These are phyloP conservation scores for Colletotrichum caudatum DNA, from an alignment of 2,329 filamentous ascomycete genomes.

Conservation along the genomic window DNA sequence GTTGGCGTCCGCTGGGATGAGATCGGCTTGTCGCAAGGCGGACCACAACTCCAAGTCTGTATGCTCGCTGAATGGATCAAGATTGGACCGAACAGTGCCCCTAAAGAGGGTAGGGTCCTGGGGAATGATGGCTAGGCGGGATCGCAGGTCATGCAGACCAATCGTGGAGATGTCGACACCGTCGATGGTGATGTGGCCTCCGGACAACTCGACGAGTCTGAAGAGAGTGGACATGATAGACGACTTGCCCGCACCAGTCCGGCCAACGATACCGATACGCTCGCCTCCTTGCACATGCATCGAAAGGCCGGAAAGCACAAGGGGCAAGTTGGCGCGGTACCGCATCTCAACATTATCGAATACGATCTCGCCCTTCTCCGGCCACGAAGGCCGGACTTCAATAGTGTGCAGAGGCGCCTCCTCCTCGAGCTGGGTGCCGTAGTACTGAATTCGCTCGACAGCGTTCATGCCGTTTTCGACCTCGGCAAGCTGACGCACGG, in stretches of 20 bases:
- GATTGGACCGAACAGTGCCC: constrained; percentile 82
- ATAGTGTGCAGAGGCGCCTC: constrained; percentile 86
- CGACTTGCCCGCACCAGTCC: constrained; percentile 85
- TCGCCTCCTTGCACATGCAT: constrained; percentile 83
- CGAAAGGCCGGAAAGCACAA: constrained; percentile 77
- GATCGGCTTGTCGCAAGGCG: constrained; percentile 80
- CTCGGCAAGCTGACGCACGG: constrained; percentile 91
- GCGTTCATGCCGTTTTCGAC: constrained; percentile 99
- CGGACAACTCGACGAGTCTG: constrained; percentile 76
- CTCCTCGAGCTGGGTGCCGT: constrained; percentile 86
- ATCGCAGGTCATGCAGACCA: constrained; percentile 80
- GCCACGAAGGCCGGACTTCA: constrained; percentile 82
- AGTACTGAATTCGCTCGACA: constrained; percentile 91
- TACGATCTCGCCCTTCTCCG: constrained; percentile 83
- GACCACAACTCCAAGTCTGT: constrained; percentile 83
- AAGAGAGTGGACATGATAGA: constrained; percentile 88
- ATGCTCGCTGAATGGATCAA: constrained; percentile 85
- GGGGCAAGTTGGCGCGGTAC: constrained; percentile 77
- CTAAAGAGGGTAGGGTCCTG: constrained; percentile 88
- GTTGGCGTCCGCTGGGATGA: constrained; percentile 65
- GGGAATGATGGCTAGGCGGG: constrained; percentile 83
- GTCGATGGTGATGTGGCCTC: constrained; percentile 73
- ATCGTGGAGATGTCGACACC: constrained; percentile 78
- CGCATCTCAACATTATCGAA: constrained; percentile 84
- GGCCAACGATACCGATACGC: constrained; percentile 83